phyloP scores from a whole-genome alignment of 2,329 filamentous ascomycete species.

The Aspergillus fumigatiaffinis region DNA sequence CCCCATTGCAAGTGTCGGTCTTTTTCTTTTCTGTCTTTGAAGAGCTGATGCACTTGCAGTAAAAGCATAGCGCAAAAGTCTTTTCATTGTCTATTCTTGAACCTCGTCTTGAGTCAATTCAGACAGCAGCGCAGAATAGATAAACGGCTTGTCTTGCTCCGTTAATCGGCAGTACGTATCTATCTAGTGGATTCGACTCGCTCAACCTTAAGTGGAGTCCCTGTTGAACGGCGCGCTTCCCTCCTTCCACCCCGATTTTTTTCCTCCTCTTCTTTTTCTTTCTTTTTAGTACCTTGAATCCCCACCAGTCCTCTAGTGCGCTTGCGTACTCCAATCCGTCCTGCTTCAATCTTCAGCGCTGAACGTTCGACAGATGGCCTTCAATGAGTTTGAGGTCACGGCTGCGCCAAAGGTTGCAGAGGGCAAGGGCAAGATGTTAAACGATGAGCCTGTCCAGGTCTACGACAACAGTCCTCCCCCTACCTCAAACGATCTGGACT shows the following conservation, averaged over 20 bases:
- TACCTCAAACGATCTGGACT: conserved; percentile 28
- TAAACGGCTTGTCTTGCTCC: not conserved
- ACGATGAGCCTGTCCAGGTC: conserved; percentile 22
- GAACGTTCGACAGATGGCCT: conserved; percentile 21
- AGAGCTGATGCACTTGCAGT: not conserved
- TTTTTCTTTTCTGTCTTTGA: not conserved
- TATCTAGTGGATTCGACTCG: not conserved
- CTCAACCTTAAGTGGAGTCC: not conserved
- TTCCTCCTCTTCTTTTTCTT: conserved; percentile 3
- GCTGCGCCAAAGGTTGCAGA: conserved; percentile 15
- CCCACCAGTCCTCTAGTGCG: not conserved
- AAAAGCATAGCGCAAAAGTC: not conserved
- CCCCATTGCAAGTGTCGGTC: not conserved
- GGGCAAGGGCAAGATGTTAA: conserved; percentile 22
- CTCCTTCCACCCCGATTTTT: not conserved
- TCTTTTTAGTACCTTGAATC: not conserved
- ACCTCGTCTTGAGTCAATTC: not conserved
- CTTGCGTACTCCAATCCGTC: not conserved
- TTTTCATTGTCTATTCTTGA: not conserved
- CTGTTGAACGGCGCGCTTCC: not conserved
- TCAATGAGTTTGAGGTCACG: conserved; percentile 13
- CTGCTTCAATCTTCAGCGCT: not conserved
- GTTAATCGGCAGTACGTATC: not conserved
- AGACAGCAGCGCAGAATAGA: not conserved
- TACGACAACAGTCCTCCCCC: conserved; percentile 11